Conservation (phyloP, 75 land plant species). For the Pinus albicaulis region DNA sequence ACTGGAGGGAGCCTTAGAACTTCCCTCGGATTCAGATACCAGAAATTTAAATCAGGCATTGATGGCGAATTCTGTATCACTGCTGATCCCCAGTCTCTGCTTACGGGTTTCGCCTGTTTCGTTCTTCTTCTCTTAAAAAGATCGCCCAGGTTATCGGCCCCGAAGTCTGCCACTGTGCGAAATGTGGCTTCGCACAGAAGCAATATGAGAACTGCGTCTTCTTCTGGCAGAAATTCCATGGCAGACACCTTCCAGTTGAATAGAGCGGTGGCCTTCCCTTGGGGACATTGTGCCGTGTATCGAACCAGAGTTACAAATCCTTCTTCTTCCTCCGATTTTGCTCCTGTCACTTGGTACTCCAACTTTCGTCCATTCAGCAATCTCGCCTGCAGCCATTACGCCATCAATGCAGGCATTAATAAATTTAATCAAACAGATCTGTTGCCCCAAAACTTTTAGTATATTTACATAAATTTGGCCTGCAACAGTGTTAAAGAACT, state of each 20-base stretch:
- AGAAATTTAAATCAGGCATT: slow-evolving; percentile 13
- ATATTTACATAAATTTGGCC: too few relatives aligned
- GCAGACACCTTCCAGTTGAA: slow-evolving; percentile 82
- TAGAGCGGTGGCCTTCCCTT: slow-evolving; percentile 84
- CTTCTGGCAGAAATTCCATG: slow-evolving; percentile 81
- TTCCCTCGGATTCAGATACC: slow-evolving; percentile 33
- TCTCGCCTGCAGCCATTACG: slow-evolving; percentile 36
- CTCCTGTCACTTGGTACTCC: slow-evolving; percentile 47
- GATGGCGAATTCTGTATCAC: slow-evolving; percentile 38
- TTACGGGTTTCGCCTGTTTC: slow-evolving; percentile 49
- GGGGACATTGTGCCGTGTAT: slow-evolving; percentile 51
- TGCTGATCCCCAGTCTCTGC: slow-evolving; percentile 85
- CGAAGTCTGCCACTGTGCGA: slow-evolving; percentile 61
- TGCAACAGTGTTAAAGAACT: background rate
- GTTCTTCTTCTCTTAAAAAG: slow-evolving; percentile 50
- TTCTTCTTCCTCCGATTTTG: slow-evolving; percentile 51
- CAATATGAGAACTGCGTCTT: slow-evolving; percentile 71
- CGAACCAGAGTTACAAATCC: slow-evolving; percentile 80
- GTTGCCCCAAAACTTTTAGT: too few relatives aligned
- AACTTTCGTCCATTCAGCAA: slow-evolving; percentile 69
- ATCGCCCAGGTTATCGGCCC: slow-evolving; percentile 46
- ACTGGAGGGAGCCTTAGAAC: slow-evolving; percentile 5
- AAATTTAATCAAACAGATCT: too few relatives aligned
- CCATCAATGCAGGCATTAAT: slow-evolving; percentile 6
- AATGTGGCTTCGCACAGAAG: slow-evolving; percentile 61